These are phyloP conservation scores for Calycina herbarum DNA, from an alignment of 2,329 filamentous ascomycete species.

Conservation along the genomic window DNA sequence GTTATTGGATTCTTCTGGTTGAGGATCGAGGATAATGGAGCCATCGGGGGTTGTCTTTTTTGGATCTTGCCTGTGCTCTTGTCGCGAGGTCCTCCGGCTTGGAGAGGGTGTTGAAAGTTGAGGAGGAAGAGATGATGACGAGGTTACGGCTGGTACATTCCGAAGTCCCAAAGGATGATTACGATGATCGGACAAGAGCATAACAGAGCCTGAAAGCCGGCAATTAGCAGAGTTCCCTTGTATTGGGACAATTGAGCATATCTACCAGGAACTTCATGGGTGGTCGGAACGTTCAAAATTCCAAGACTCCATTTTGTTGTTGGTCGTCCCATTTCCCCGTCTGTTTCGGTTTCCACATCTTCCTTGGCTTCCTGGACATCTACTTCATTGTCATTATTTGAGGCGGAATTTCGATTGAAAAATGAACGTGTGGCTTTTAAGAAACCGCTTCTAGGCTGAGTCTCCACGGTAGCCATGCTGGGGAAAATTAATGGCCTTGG, in stretches of 20 bases:
- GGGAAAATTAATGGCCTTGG: neutral
- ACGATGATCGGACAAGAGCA: conserved; percentile 54
- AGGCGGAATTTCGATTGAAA: conserved; percentile 27
- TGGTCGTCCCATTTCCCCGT: neutral
- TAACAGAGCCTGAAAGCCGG: conserved; percentile 51
- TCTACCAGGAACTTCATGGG: conserved; percentile 84
- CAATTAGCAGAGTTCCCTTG: neutral
- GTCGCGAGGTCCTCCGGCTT: conserved; percentile 22
- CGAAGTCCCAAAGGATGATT: conserved; percentile 61
- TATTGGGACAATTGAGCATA: neutral
- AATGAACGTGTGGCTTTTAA: conserved; percentile 22
- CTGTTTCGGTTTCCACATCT: neutral
- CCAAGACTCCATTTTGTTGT: conserved; percentile 63
- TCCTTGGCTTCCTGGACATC: neutral
- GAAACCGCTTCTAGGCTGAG: neutral
- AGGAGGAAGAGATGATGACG: conserved; percentile 51
- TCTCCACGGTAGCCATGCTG: neutral
- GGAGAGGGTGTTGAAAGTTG: conserved; percentile 15
- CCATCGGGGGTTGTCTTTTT: conserved; percentile 81
- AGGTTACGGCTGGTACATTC: conserved; percentile 57
- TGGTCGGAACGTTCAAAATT: conserved; percentile 78
- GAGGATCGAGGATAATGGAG: conserved; percentile 82
- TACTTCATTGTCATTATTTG: conserved; percentile 19
- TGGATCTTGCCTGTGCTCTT: conserved; percentile 33
- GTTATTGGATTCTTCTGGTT: conserved; percentile 86